Conservation (phyloP, 768 basidiomycete species). For the Termitomyces sp. region DNA sequence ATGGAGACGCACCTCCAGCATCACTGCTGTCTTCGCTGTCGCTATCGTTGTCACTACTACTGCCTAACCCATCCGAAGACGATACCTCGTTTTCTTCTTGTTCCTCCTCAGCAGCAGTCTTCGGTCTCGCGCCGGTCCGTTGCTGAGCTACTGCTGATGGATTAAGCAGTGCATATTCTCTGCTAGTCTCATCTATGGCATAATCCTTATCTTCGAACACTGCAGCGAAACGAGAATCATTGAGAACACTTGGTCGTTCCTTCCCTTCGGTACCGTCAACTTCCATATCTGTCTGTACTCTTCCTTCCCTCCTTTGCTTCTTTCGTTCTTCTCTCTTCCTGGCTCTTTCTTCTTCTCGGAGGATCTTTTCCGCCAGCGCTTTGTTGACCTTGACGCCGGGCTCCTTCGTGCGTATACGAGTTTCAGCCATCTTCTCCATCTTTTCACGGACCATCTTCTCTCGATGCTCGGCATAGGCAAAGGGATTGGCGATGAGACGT, state of each 20-base stretch:
- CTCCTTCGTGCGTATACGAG: constrained; percentile 77
- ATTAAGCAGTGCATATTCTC: constrained; percentile 91
- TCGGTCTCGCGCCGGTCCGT: constrained; percentile 34
- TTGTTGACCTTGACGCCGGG: constrained; percentile 67
- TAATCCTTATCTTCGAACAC: constrained; percentile 92
- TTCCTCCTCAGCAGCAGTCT: constrained; percentile 84
- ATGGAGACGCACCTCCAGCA: constrained; percentile 40
- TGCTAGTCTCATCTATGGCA: constrained; percentile 79
- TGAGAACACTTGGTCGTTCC: constrained; percentile 51
- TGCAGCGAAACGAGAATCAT: constrained; percentile 83
- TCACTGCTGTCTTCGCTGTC: constrained; percentile 46
- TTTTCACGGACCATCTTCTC: constrained; percentile 84
- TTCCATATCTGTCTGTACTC: constrained; percentile 29
- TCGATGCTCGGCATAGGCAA: constrained; percentile 90
- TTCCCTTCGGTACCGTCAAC: constrained; percentile 27
- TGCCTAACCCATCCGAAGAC: constrained; percentile 53
- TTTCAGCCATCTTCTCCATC: constrained; percentile 91
- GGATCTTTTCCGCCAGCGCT: constrained; percentile 80
- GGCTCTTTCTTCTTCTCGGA: constrained; percentile 57
- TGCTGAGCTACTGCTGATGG: constrained; percentile 71
- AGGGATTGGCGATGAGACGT: constrained; percentile 92
- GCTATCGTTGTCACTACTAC: constrained; percentile 33
- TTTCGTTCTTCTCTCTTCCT: constrained; percentile 50
- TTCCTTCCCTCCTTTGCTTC: constrained; percentile 37
- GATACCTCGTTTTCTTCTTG: constrained; percentile 78